phyloP scores from a whole-genome alignment of 1,284 basidiomycete species.

The Rhodotorula mucilaginosa region DNA sequence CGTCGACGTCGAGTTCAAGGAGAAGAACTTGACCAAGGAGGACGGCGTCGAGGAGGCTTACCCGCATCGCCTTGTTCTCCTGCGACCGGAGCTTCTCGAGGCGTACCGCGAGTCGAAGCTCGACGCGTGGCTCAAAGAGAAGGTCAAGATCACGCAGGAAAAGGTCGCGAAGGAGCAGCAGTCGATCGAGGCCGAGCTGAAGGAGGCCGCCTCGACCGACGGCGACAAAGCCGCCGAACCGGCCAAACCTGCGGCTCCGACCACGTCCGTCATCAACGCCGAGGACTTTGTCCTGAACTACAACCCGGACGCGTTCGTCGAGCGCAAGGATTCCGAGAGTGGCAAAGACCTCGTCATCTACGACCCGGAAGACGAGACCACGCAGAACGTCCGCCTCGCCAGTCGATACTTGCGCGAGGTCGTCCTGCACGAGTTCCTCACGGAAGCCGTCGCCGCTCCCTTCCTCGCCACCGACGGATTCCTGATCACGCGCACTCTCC shows the following conservation, averaged over 20 bases:
- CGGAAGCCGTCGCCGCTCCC: conserved; percentile 54
- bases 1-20: conserved; percentile 58
- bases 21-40: conserved; percentile 49
- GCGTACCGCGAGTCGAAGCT: conserved; percentile 57
- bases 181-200: conserved; percentile 47
- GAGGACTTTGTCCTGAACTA: conserved; percentile 56
- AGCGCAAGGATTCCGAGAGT: conserved; percentile 44
- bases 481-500: conserved; percentile 55
- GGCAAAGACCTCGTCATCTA: conserved; percentile 40
- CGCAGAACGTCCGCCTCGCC: conserved; percentile 57
- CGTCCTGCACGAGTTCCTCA: conserved; percentile 53
- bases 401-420: conserved; percentile 55
- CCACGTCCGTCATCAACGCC: conserved; percentile 43
- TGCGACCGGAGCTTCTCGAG: conserved; percentile 59
- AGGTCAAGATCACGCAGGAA: conserved; percentile 48
- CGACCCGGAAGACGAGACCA: conserved; percentile 54
- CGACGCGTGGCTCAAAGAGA: conserved; percentile 55
- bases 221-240: conserved; percentile 46
- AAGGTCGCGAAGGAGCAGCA: conserved; percentile 49
- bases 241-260: not conserved
- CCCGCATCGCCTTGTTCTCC: conserved; percentile 57
- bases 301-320: conserved; percentile 61
- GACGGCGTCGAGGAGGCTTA: conserved; percentile 49
- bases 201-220: conserved; percentile 42
- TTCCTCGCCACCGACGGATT: conserved; percentile 55